A percentile compares a stretch with the other conserved stretches of the same genome.
Evolutionary conservation across 1,139 yeast genomes (phyloP).

Genomic region (Candida glucosophila): DNA sequence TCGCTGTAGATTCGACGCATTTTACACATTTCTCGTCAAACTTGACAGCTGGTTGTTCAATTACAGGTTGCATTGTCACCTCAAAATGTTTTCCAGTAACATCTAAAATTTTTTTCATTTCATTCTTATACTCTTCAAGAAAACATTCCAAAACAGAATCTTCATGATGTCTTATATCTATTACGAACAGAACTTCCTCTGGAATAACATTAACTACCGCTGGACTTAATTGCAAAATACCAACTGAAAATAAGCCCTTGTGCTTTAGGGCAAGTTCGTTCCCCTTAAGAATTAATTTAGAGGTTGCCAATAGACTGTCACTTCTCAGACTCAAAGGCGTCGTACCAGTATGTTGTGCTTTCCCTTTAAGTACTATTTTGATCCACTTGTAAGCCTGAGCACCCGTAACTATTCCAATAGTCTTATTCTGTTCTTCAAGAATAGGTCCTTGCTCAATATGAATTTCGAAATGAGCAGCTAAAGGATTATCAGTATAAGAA

Average conservation of each 20-base stretch:
- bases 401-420: constrained; percentile 58
- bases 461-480: constrained; percentile 63
- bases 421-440: constrained; percentile 44
- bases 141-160: constrained; percentile 37
- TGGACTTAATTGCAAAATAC: constrained; percentile 48
- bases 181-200: constrained; percentile 45
- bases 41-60: constrained; percentile 36
- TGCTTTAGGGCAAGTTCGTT: constrained; percentile 46
- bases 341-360: constrained; percentile 66
- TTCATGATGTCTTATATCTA: constrained; percentile 49
- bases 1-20: constrained; percentile 45
- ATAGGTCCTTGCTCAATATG: constrained; percentile 76
- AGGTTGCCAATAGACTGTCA: constrained; percentile 53
- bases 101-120: constrained; percentile 18
- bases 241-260: constrained; percentile 52
- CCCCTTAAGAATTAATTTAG: constrained; percentile 47
- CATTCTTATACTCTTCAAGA: constrained; percentile 26
- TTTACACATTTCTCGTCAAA: constrained; percentile 43
- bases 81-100: constrained; percentile 34
- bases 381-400: constrained; percentile 65
- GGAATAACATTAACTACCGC: constrained; percentile 63
- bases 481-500: constrained; percentile 40
- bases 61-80: constrained; percentile 17
- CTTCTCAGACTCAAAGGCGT: constrained; percentile 58
- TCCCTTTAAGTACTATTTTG: constrained; percentile 45